These are phyloP conservation scores for Aplosporella prunicola DNA, from an alignment of 2,329 filamentous ascomycete genomes.

Conservation along the genomic window DNA sequence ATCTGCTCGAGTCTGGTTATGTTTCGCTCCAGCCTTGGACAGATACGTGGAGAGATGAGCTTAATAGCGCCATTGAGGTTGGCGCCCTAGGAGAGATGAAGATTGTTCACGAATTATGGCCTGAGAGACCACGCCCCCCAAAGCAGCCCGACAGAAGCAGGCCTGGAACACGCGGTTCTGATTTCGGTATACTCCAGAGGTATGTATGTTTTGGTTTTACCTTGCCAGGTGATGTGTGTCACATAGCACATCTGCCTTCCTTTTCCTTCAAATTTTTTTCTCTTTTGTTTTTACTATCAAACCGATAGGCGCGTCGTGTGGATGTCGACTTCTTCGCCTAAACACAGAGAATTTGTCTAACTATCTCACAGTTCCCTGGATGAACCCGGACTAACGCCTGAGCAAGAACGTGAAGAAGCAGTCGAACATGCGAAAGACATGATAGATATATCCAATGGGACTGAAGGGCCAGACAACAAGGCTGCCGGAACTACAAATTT, in stretches of 20 bases:
- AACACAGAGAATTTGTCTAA: too few species aligned
- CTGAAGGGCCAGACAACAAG: slow-evolving; percentile 39
- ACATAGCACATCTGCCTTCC: too few species aligned
- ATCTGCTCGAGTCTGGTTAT: slow-evolving; percentile 87
- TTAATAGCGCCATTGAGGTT: slow-evolving; percentile 82
- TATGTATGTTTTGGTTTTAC: too few species aligned
- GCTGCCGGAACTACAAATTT: slow-evolving; percentile 34
- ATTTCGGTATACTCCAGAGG: slow-evolving; percentile 10
- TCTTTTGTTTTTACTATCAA: too few species aligned
- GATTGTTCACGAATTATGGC: slow-evolving; percentile 75
- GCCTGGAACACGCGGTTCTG: slow-evolving; percentile 28
- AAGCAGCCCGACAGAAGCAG: slow-evolving; percentile 43
- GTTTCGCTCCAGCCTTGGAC: slow-evolving; percentile 79
- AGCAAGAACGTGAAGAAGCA: slow-evolving; percentile 34
- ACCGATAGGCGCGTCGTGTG: too few species aligned
- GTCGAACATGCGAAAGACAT: slow-evolving; percentile 38
- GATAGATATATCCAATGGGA: slow-evolving; percentile 39
- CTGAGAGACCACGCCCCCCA: slow-evolving; percentile 48
- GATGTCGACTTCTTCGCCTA: too few species aligned
- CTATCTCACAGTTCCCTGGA: background rate
- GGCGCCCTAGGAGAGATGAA: slow-evolving; percentile 87
- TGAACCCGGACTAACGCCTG: slow-evolving; percentile 17
- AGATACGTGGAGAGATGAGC: slow-evolving; percentile 84
- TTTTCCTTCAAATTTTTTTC: too few species aligned
- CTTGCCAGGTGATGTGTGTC: too few species aligned